Evolutionary conservation across 1,284 basidiomycete species (phyloP), one percentile per base, ranked within the genome.

Genomic region (Xerocomus amazonicus): DNA sequence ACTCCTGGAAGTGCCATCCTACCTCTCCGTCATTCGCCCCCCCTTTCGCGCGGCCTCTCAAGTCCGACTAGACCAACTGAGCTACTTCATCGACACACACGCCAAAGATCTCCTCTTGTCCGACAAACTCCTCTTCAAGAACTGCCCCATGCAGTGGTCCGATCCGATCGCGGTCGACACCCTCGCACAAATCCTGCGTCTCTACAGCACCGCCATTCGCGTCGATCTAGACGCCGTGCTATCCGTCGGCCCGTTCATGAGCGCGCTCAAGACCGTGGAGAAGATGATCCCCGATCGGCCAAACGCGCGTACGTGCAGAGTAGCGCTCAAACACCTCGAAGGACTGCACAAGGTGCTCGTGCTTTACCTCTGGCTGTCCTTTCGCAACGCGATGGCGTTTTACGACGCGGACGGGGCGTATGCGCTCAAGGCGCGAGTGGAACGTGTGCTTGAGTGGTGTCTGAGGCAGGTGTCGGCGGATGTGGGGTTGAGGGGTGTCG

Each of bases 281-380:
- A 10, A 6, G 31, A 58, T 52, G 54, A 57, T 50, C 53, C 51
- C 45, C 6, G 48, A 53, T 41, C 35, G 33, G 6, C 28, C 29
- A 26, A 51, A 43, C 27, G 32, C 55, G n/a, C 42, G 16, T 9
- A 38, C 26, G 48, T 55, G 56, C 36, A 58, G 61, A 37, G 59
- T 66, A 0, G 63, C 69, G 8, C 65, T 84, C 44, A 56, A 60
- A 43, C 59, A 67, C n/a, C 73, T 98, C 33, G 96, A 98, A 69
- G 76, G 78, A 3, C 70, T 94, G 48, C 95, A 98, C 70, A 87
- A 89, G 59, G 71, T 82, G n/a, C 65, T 95, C 26, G 83, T 89
- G 14, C 59, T 90, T 16, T 98, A 98, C 68, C 74, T 92, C 47
- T 99, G 96, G 96, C 76, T 97, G 51, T 77, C 78, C 19, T 87